These are phyloP conservation scores for Talaromyces sp. DNA, from an alignment of 2,329 filamentous ascomycete species.

Conservation along the genomic window DNA sequence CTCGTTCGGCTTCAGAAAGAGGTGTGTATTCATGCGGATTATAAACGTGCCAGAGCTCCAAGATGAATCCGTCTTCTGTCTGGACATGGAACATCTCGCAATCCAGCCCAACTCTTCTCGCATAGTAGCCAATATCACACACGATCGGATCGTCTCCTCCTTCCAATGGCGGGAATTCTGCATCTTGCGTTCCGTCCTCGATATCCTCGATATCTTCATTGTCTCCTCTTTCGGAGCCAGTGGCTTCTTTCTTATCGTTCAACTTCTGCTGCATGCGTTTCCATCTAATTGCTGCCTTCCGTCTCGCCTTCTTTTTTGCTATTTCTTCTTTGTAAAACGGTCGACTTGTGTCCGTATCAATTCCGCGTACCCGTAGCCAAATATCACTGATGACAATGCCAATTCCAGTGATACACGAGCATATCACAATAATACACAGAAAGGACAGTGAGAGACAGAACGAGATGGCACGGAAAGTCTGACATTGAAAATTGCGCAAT, in stretches of 20 bases:
- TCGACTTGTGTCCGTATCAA: conserved; percentile 55
- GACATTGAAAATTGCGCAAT: conserved; percentile 60
- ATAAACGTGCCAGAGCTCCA: conserved; percentile 84
- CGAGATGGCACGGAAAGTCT: conserved; percentile 60
- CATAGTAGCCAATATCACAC: conserved; percentile 80
- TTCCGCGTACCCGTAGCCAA: conserved; percentile 52
- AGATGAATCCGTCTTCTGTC: conserved; percentile 89
- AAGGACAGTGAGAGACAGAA: conserved; percentile 75
- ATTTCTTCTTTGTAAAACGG: conserved; percentile 71
- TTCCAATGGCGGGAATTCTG: conserved; percentile 67
- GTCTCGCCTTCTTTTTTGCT: conserved; percentile 52
- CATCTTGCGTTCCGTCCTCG: conserved; percentile 19
- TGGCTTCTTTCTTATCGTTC: conserved; percentile 27
- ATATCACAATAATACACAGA: conserved; percentile 67
- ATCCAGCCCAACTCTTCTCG: conserved; percentile 78
- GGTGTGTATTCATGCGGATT: conserved; percentile 69
- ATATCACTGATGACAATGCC: conserved; percentile 46
- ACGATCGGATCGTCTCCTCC: conserved; percentile 73
- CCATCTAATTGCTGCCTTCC: conserved; percentile 61
- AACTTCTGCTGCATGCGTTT: conserved; percentile 32
- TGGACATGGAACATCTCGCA: conserved; percentile 78
- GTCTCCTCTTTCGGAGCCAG: conserved; percentile 28
- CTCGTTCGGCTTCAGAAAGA: conserved; percentile 40
- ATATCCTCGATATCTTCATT: conserved; percentile 26
- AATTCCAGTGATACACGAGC: conserved; percentile 64